Conservation (phyloP, 1,139 yeast genomes). For the Yarrowia galli region DNA sequence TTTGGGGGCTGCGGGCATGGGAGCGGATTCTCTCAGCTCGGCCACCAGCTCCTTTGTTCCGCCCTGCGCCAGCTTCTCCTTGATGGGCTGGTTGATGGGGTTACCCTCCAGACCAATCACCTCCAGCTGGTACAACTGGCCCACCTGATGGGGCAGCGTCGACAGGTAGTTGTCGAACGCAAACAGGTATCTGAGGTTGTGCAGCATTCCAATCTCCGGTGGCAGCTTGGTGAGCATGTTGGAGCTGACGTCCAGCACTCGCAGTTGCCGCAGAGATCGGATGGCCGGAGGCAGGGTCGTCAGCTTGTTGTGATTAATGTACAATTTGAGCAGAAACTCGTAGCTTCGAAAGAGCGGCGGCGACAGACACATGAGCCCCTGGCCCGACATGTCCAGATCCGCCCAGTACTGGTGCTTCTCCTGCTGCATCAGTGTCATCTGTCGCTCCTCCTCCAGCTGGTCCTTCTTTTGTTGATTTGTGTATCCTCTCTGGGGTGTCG, state of each 20-base stretch:
- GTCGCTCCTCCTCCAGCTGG: conserved; percentile 80
- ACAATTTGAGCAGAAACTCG: conserved; percentile 83
- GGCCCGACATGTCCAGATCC: conserved; percentile 90
- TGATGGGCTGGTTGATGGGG: conserved; percentile 71
- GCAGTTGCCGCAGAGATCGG: conserved; percentile 70
- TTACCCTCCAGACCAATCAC: conserved; percentile 95
- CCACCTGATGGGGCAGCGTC: conserved; percentile 82
- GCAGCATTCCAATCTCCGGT: conserved; percentile 80
- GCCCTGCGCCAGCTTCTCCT: conserved; percentile 74
- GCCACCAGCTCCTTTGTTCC: conserved; percentile 87
- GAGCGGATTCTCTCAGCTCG: conserved; percentile 82
- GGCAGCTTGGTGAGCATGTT: conserved; percentile 78
- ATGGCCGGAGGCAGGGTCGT: conserved; percentile 72
- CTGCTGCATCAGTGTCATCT: conserved; percentile 73
- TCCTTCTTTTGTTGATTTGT: conserved; percentile 57
- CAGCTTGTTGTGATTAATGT: conserved; percentile 85
- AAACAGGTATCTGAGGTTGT: conserved; percentile 79
- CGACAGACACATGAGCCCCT: conserved; percentile 74
- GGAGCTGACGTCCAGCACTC: conserved; percentile 85
- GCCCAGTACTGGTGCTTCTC: conserved; percentile 90
- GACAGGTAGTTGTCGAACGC: conserved; percentile 85
- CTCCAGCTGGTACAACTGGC: conserved; percentile 82
- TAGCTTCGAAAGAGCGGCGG: conserved; percentile 77
- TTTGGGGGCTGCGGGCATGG: conserved; percentile 67
- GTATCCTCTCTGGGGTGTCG: conserved; percentile 44